Percentiles rank a stretch among this genome's conserved stretches.
Evolutionary conservation across 495 filamentous ascomycete genomes (phyloP).

Genomic region (Amniculicola lignicola): DNA sequence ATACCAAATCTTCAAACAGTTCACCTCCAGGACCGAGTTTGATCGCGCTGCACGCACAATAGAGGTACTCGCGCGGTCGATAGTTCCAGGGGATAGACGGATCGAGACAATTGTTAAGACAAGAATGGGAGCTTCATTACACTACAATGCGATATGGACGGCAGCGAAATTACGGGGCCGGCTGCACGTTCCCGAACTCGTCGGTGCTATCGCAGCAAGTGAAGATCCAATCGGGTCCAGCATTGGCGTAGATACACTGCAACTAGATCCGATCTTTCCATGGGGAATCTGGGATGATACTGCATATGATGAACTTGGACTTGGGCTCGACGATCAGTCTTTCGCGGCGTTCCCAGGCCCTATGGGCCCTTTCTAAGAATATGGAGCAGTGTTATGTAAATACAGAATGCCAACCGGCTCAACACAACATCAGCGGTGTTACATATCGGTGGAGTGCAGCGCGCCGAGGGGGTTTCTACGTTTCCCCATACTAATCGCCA

Average conservation of each 20-base stretch:
- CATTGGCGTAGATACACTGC: neutral
- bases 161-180: constrained; percentile 4
- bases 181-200: neutral
- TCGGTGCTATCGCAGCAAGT: neutral
- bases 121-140: constrained; percentile 1
- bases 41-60: constrained; percentile 5
- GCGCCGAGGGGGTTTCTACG: too few species aligned
- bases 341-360: neutral
- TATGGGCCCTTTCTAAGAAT: neutral
- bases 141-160: constrained; percentile 8
- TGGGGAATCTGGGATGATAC: neutral
- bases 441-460: too few species aligned
- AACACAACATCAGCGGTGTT: too few species aligned
- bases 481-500: too few species aligned
- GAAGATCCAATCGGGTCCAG: neutral
- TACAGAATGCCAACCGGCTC: too few species aligned
- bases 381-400: too few species aligned
- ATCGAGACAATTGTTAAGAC: constrained; percentile 6
- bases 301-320: neutral
- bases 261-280: neutral
- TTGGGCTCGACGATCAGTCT: neutral
- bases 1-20: constrained; percentile 22
- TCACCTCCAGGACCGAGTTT: constrained; percentile 1
- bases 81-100: neutral
- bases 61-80: neutral